A percentile compares a stretch with the other conserved stretches of the same genome.
Evolutionary conservation across 2,329 filamentous ascomycete genomes (phyloP).

Genomic region (Aspergillus sp.): DNA sequence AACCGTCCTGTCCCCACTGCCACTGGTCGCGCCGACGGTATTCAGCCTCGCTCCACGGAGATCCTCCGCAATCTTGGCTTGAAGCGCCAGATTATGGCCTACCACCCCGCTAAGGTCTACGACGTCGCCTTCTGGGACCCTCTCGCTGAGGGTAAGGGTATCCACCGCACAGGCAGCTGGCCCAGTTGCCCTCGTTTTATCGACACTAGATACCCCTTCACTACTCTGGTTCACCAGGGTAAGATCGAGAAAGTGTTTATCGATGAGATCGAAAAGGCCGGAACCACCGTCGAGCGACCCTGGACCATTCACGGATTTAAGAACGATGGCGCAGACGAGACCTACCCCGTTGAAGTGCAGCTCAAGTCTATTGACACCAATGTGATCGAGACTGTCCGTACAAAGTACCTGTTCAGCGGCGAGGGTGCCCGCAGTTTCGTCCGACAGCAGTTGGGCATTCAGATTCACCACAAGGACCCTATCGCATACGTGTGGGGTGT

Average conservation of each 20-base stretch:
- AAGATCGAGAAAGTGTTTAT: slow-evolving; percentile 60
- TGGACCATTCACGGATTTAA: slow-evolving; percentile 60
- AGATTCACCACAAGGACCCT: slow-evolving; percentile 59
- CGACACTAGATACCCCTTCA: slow-evolving; percentile 61
- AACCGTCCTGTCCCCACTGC: slow-evolving; percentile 79
- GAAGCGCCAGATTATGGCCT: slow-evolving; percentile 81
- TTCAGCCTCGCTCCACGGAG: slow-evolving; percentile 84
- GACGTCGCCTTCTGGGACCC: slow-evolving; percentile 66
- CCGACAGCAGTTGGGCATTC: slow-evolving; percentile 61
- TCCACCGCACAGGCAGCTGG: slow-evolving; percentile 64
- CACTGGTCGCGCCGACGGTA: slow-evolving; percentile 84
- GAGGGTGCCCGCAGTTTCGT: slow-evolving; percentile 60
- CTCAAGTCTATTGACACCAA: slow-evolving; percentile 73
- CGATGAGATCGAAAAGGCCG: slow-evolving; percentile 56
- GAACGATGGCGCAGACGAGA: slow-evolving; percentile 56
- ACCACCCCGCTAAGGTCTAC: slow-evolving; percentile 81
- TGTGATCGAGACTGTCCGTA: slow-evolving; percentile 58
- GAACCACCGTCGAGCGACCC: slow-evolving; percentile 52
- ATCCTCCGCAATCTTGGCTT: slow-evolving; percentile 84
- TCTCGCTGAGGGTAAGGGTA: slow-evolving; percentile 46
- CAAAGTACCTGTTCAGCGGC: slow-evolving; percentile 61
- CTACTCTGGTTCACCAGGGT: slow-evolving; percentile 58
- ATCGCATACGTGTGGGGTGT: slow-evolving; percentile 63
- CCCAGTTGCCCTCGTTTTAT: slow-evolving; percentile 82
- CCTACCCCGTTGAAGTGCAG: slow-evolving; percentile 76